Base-by-base conservation (phyloP, 164 flowering plant genomes). In the Macadamia tetraphylla region DNA sequence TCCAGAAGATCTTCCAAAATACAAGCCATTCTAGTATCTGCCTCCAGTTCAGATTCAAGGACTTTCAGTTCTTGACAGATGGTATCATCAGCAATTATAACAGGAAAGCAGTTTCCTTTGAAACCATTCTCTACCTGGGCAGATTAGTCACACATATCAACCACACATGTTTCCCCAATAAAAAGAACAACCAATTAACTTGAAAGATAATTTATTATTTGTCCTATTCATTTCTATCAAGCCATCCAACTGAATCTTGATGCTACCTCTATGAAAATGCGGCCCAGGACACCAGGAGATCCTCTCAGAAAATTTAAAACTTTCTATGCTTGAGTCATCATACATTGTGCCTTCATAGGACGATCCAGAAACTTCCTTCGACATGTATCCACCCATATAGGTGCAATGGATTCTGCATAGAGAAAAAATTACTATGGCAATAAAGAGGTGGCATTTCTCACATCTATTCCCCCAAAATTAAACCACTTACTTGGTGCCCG, bases 241-340 rank as follows among this genome's bases (percentile, higher is more conserved):
- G 40, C 40, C 40, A 35, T 35, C 40, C 40, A 35, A 35, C 40
- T 35, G 40, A 35, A 35, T 35, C 40, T 35, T 5, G 43, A 18
- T 52, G 57, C 32, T 81, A 92, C 98, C 96, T 92, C 98, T 65
- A 92, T 86, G 77, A 88, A 92, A 80, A 87, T 88, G 60, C 98
- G 96, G 46, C 96, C 91, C 9, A 87, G 66, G 60, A 60, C 67
- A 67, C 65, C 48, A 59, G 87, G 78, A 55, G 79, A 62, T 65
- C 81, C 75, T 65, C 75, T 23, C 81, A 63, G 79, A 69, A 65
- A 92, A 58, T 69, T 70, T 80, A 62, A 88, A 35, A 35, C 40
- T 77, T 53, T 73, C 72, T 32, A 79, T 52, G 71, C 75, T 81
- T 60, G 84, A 73, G 69, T 81, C 89, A 71, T 92, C 93, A 63